phyloP scores from a whole-genome alignment of 202 grass and related monocot genomes.

The Sporobolus alterniflorus region DNA sequence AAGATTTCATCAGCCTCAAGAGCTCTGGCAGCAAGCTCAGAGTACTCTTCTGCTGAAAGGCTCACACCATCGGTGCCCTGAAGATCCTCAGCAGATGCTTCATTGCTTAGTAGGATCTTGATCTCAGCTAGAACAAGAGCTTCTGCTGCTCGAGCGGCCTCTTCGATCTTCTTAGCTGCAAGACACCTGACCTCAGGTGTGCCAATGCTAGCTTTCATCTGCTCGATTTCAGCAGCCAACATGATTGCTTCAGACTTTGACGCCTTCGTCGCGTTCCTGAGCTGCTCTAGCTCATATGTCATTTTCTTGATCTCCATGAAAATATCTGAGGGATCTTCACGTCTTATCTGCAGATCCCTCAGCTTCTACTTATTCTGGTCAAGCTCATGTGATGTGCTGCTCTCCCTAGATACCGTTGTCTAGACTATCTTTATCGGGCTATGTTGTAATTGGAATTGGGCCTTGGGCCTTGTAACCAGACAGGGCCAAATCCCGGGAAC shows the following conservation, averaged over 20 bases:
- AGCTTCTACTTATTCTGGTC: constrained; percentile 42
- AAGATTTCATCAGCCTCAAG: constrained; percentile 57
- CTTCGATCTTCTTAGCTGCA: constrained; percentile 73
- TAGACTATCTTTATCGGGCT: no score
- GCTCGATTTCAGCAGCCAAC: constrained; percentile 70
- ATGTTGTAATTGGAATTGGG: no score
- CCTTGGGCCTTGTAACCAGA: no score
- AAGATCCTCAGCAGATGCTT: constrained; percentile 32
- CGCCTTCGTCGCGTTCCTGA: constrained; percentile 40
- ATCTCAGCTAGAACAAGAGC: constrained; percentile 71
- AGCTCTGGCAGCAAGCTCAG: constrained; percentile 53
- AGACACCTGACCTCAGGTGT: constrained; percentile 65
- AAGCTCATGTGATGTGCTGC: no score
- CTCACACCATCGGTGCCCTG: constrained; percentile 30
- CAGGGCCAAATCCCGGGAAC: no score
- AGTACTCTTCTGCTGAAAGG: constrained; percentile 66
- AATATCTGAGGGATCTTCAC: constrained; percentile 29
- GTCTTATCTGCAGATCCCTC: constrained; percentile 35
- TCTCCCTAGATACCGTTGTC: no score
- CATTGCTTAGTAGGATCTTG: constrained; percentile 59
- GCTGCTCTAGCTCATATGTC: constrained; percentile 65
- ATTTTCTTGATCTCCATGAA: constrained; percentile 64
- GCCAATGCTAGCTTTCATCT: constrained; percentile 69
- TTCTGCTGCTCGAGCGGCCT: constrained; percentile 71
- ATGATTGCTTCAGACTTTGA: constrained; percentile 54